A percentile compares a stretch with the other conserved stretches of the same genome.
Evolutionary conservation across 441 rosid species (phyloP).

Genomic region (Theobroma grandiflorum): DNA sequence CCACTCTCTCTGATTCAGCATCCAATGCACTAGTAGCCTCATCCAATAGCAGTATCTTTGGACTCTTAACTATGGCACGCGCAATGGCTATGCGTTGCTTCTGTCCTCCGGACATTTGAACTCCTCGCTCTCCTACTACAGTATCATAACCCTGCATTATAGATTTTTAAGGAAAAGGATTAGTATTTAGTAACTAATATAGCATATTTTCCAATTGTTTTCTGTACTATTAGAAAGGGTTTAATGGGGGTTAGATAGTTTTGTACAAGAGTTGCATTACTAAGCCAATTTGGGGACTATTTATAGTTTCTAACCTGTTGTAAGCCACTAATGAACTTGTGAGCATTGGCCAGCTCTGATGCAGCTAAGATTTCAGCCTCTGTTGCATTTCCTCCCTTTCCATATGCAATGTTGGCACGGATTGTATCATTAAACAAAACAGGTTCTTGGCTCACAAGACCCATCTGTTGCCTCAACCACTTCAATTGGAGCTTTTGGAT

Average conservation of each 20-base stretch:
- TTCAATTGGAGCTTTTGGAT: slow-evolving; percentile 48
- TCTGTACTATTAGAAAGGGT: not conserved
- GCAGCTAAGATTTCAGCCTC: slow-evolving; percentile 59
- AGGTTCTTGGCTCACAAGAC: slow-evolving; percentile 66
- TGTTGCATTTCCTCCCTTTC: slow-evolving; percentile 51
- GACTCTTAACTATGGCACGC: slow-evolving; percentile 54
- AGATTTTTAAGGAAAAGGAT: not conserved
- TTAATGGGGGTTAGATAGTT: not conserved
- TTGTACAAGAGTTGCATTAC: not conserved
- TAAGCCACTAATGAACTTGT: slow-evolving; percentile 52
- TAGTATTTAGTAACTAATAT: not conserved
- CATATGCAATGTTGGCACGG: slow-evolving; percentile 61
- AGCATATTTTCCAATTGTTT: not conserved
- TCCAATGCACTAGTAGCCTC: slow-evolving; percentile 66
- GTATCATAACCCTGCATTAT: slow-evolving; percentile 53
- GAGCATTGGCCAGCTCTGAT: slow-evolving; percentile 56
- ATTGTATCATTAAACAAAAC: slow-evolving; percentile 56
- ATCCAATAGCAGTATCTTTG: slow-evolving; percentile 55
- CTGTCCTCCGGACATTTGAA: slow-evolving; percentile 64
- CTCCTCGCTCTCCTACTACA: slow-evolving; percentile 54
- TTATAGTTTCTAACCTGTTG: slow-evolving; percentile 37
- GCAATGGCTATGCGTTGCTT: slow-evolving; percentile 64
- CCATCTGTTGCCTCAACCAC: slow-evolving; percentile 69
- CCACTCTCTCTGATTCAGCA: slow-evolving; percentile 59
- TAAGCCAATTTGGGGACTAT: not conserved